Evolutionary conservation across 2,329 filamentous ascomycete genomes (phyloP), one percentile per base, ranked within the genome.

Genomic region (Pleochaeta shiraiana): DNA sequence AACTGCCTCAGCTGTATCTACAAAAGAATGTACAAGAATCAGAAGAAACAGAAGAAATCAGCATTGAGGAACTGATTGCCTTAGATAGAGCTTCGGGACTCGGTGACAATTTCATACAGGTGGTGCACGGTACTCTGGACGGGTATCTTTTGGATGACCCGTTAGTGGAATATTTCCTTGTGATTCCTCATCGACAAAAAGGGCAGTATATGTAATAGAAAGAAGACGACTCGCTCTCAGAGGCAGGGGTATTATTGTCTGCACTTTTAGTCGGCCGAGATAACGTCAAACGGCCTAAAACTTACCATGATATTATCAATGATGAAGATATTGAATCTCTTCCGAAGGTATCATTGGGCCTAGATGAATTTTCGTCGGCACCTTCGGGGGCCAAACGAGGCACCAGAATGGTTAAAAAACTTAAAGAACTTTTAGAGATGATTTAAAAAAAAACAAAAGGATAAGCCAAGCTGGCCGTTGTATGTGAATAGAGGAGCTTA

Each of bases 371-470:
- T 57, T n/a, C 34, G 6, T 34, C 59, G 24, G 31, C 33, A 24
- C 59, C 59, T 26, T 37, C 21, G 39, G 33, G 7, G 12, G 31
- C 31, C 21, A 39, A 62, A 62, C 19, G 34, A 39, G 59, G 31
- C 19, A 62, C 33, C 14, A n/a, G 59, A 34, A 43, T 62, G 19
- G 60, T 63, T 30, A 24, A 63, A 47, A 63, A 63, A n/a, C 14
- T n/a, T 19, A 63, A 63, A 34, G 26, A 63, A 24, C 14, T 47
- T 1, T 47, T 47, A 19, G 24, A 63, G 21, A 63, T 63, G n/a
- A 31, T 24, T 34, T n/a, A 24, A 11, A 47, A 63, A 39, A n/a
- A 60, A 60, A n/a, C 30, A 37, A 24, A 16, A 4, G 3, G 24
- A 60, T 21, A 60, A 37, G 19, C 4, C 19, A 12, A 11, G 19